Evolutionary conservation across 75 land plant species (phyloP), one percentile per base, ranked within the genome.

Genomic region (Cryptomeria japonica): DNA sequence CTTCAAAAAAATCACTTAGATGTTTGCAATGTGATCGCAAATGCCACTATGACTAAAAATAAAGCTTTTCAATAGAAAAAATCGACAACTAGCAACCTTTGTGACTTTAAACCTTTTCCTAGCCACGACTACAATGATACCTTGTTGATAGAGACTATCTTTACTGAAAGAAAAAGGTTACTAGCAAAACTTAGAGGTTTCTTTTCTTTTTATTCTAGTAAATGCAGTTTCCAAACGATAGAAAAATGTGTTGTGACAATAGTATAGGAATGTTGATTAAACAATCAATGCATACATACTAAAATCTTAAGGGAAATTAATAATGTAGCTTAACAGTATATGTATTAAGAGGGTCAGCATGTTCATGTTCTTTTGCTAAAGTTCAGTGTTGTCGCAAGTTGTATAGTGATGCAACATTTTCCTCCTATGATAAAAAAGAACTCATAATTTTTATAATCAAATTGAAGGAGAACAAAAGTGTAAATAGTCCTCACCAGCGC

Each of bases 401-500:
- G 19, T 55, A 70, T 70, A 32, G 6, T 31, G 76, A 10, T 73
- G 14, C 36, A 73, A 34, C 3, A 3, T 10, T 10, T 34, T 73
- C 77, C 38, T 2, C 77, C 77, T 73, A 64, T 25, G 25, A 32
- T 9, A 9, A 10, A 3, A 73, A 11, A 36, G 37, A 31, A 73
- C 11, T 73, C 37, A 34, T 73, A 73, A 73, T 32, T 73, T 73
- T 31, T 73, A 34, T 3, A 32, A 34, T 73, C 77, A 32, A 32
- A 73, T 9, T 11, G 12, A 3, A 73, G 19, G 84, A 32, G 75
- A 85, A 56, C n/a, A n/a, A 0, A 13, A 85, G 56, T 46, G 76
- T 37, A 70, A 70, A 32, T 31, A 87, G 11, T 5, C 51, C 91
- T 73, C 91, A 97, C 99, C 99, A 90, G 92, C 91, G 73, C 89